Percentiles rank a stretch among this genome's conserved stretches.
phyloP scores from a whole-genome alignment of 352 stramenopile species.

The Pythium monospermum region DNA sequence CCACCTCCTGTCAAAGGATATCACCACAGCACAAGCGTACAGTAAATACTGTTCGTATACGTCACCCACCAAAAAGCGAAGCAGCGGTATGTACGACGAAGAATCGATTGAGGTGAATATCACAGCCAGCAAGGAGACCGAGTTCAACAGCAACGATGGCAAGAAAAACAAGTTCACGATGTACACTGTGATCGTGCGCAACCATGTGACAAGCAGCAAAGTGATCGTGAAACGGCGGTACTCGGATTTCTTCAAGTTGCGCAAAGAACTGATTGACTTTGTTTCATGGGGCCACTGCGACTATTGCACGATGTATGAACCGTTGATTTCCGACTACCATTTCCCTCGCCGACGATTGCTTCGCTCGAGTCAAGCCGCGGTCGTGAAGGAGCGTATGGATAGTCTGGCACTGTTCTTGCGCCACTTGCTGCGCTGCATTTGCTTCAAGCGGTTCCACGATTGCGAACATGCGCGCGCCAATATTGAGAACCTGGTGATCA shows the following conservation, averaged over 20 bases:
- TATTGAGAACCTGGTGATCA: conserved; percentile 68
- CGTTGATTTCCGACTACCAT: conserved; percentile 70
- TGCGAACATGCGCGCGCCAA: conserved; percentile 60
- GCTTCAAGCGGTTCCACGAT: conserved; percentile 62
- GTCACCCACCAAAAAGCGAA: too few species aligned
- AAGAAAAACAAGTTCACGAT: conserved; percentile 74
- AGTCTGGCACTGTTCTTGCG: conserved; percentile 70
- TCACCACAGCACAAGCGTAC: not conserved
- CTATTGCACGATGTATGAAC: conserved; percentile 54
- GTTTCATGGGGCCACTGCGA: conserved; percentile 74
- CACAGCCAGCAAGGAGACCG: conserved; percentile 25
- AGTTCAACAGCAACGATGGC: conserved; percentile 14
- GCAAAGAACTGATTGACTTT: conserved; percentile 78
- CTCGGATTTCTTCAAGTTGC: conserved; percentile 82
- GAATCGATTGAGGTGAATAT: conserved; percentile 25
- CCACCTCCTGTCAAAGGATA: not conserved
- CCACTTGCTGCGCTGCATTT: conserved; percentile 69
- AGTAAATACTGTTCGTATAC: not conserved
- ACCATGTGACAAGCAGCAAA: conserved; percentile 63
- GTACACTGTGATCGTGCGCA: conserved; percentile 83
- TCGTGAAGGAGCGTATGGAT: conserved; percentile 86
- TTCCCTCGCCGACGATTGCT: conserved; percentile 73
- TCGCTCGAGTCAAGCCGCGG: conserved; percentile 54
- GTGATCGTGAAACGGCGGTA: conserved; percentile 76
- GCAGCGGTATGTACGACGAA: conserved; percentile 30